phyloP scores from a whole-genome alignment of 371 early-diverging fungal species.

The Apophysomyces ossiformis region DNA sequence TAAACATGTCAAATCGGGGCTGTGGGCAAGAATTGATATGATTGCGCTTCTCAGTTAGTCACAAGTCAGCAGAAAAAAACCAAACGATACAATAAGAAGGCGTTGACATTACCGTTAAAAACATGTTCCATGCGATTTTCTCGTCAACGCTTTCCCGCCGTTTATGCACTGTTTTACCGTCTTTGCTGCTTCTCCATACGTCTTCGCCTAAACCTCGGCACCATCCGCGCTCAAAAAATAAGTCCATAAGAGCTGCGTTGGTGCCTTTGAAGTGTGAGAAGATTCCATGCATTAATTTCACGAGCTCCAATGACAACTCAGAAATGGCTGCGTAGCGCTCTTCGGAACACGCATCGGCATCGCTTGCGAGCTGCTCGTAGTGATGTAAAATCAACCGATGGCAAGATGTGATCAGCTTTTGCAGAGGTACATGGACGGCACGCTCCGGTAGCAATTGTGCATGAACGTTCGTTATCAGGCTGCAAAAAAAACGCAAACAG shows the following conservation, averaged over 20 bases:
- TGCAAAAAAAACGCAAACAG: slow-evolving; percentile 53
- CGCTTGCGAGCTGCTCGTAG: slow-evolving; percentile 47
- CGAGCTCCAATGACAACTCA: slow-evolving; percentile 51
- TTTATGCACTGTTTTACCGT: slow-evolving; percentile 46
- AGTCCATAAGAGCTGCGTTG: slow-evolving; percentile 56
- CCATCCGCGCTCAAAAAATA: slow-evolving; percentile 61
- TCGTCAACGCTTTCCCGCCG: slow-evolving; percentile 51
- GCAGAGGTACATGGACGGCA: slow-evolving; percentile 58
- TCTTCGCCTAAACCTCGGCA: slow-evolving; percentile 53
- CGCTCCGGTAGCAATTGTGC: slow-evolving; percentile 56
- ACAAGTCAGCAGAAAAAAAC: slow-evolving; percentile 1
- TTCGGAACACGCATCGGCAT: slow-evolving; percentile 43
- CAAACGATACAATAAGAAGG: background rate
- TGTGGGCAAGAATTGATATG: slow-evolving; percentile 14
- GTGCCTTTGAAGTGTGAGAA: slow-evolving; percentile 58
- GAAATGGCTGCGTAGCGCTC: slow-evolving; percentile 51
- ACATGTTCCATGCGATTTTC: slow-evolving; percentile 54
- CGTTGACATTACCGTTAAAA: slow-evolving; percentile 38
- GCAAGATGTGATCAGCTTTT: slow-evolving; percentile 53
- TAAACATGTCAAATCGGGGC: slow-evolving; percentile 61
- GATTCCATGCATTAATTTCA: slow-evolving; percentile 56
- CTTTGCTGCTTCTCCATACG: slow-evolving; percentile 54
- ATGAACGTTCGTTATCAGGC: slow-evolving; percentile 53
- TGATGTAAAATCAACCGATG: slow-evolving; percentile 54
- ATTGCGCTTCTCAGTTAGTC: background rate